Percentiles rank a stretch among this genome's conserved stretches.
Conservation (phyloP, 768 basidiomycete genomes). For the Suillus spraguei region DNA sequence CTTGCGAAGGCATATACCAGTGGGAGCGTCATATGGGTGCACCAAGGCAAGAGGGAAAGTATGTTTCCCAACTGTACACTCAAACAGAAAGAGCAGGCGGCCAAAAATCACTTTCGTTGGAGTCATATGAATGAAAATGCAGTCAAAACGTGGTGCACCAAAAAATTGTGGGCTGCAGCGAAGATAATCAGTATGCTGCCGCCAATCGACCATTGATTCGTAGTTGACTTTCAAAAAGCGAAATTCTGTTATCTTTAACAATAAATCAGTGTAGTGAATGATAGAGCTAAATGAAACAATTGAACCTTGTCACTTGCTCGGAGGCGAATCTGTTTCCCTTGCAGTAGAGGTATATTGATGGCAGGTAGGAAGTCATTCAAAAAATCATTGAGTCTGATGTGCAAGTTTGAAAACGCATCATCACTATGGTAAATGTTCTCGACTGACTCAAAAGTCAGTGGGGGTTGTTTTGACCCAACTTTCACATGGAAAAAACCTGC, state of each 20-base stretch:
- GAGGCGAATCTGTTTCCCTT: slow-evolving; percentile 3
- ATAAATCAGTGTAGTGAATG: not conserved
- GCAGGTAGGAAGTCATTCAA: slow-evolving; percentile 3
- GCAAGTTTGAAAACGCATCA: no score
- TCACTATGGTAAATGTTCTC: no score
- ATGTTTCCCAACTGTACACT: slow-evolving; percentile 13
- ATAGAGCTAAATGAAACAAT: not conserved
- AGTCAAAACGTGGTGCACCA: slow-evolving; percentile 28
- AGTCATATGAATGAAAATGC: slow-evolving; percentile 27
- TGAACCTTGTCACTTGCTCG: slow-evolving; percentile 5
- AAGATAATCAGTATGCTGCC: slow-evolving; percentile 28
- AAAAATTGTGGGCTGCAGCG: slow-evolving; percentile 34
- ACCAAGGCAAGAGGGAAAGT: slow-evolving; percentile 16
- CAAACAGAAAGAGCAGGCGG: slow-evolving; percentile 23
- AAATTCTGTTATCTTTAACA: slow-evolving; percentile 27
- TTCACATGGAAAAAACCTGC: slow-evolving; percentile 9
- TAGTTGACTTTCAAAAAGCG: slow-evolving; percentile 32
- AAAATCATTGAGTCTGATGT: no score
- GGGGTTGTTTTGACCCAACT: slow-evolving; percentile 7
- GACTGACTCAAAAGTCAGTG: not conserved
- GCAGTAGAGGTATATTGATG: not conserved
- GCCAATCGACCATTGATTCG: slow-evolving; percentile 32
- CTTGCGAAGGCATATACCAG: slow-evolving; percentile 11
- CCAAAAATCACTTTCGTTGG: slow-evolving; percentile 20
- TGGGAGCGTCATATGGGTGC: slow-evolving; percentile 22